Evolutionary conservation across 2,329 filamentous ascomycete genomes (phyloP).

Genomic region (Ilyonectria mors-panacis): DNA sequence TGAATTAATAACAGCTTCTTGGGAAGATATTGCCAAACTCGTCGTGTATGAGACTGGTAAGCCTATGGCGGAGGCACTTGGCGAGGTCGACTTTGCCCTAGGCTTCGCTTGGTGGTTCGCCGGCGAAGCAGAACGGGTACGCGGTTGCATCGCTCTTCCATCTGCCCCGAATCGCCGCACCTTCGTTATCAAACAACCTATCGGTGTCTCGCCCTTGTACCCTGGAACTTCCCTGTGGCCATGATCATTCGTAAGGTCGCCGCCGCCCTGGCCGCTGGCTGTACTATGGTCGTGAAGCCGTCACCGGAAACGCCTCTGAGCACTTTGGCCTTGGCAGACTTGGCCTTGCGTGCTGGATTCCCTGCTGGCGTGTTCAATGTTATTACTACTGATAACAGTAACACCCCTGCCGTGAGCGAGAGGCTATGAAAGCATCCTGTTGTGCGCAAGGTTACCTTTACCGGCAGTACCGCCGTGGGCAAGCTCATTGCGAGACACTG

Average conservation of each 20-base stretch:
- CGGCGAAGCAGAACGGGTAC: constrained; percentile 56
- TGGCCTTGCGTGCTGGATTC: constrained; percentile 59
- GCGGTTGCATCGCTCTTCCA: constrained; percentile 63
- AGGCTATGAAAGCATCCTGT: constrained; percentile 25
- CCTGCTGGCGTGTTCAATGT: constrained; percentile 71
- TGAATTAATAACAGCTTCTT: neutral
- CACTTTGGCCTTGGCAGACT: constrained; percentile 69
- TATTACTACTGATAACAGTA: neutral
- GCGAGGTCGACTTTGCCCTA: neutral
- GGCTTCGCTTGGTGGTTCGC: constrained; percentile 49
- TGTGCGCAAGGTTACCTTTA: constrained; percentile 58
- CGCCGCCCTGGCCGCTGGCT: constrained; percentile 78
- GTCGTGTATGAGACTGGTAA: constrained; percentile 10
- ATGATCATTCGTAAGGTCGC: constrained; percentile 64
- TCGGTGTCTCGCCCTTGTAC: constrained; percentile 54
- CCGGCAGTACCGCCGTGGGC: constrained; percentile 70
- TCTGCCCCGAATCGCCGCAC: neutral
- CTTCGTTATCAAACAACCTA: constrained; percentile 33
- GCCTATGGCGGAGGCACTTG: neutral
- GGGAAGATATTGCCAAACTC: neutral
- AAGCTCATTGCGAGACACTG: constrained; percentile 54
- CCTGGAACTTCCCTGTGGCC: constrained; percentile 72
- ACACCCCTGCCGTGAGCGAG: neutral
- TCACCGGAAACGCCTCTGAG: constrained; percentile 79
- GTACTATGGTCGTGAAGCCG: constrained; percentile 82